Evolutionary conservation across 2,329 filamentous ascomycete genomes (phyloP).

Genomic region (Verticillium isaacii): DNA sequence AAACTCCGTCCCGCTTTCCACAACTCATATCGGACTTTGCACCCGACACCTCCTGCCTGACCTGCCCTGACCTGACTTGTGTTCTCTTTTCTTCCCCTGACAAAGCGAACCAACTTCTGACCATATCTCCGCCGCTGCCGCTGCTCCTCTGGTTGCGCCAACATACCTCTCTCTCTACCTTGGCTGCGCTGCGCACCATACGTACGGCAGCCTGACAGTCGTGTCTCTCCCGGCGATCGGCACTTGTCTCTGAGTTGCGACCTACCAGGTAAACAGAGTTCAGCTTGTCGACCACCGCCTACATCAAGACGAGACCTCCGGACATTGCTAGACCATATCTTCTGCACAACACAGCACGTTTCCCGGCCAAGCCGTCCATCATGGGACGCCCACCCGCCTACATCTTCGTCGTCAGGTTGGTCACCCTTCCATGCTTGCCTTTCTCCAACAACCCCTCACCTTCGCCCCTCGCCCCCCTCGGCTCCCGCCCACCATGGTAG

Average conservation of each 20-base stretch:
- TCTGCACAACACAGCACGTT: conserved; percentile 1
- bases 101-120: neutral
- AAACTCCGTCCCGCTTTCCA: neutral
- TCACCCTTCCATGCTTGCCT: neutral
- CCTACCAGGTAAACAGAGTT: neutral
- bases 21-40: neutral
- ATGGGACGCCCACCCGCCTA: conserved; percentile 38
- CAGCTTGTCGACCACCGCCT: neutral
- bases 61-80: neutral
- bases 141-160: too few species aligned
- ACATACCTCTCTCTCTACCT: neutral
- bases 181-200: neutral
- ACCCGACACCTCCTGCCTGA: neutral
- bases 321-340: conserved; percentile 2
- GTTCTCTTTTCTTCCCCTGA: neutral
- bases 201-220: neutral
- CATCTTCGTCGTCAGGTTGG: conserved; percentile 39
- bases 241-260: neutral
- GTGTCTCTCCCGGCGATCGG: neutral
- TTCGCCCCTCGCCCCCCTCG: neutral
- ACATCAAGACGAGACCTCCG: neutral
- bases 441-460: neutral
- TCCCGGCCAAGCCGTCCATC: conserved; percentile 8
- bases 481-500: conserved; percentile 20
- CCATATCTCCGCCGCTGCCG: neutral